Percentiles rank a stretch among this genome's conserved stretches.
These are phyloP conservation scores for Hericium alpestre DNA, from an alignment of 768 basidiomycete genomes.

Conservation along the genomic window DNA sequence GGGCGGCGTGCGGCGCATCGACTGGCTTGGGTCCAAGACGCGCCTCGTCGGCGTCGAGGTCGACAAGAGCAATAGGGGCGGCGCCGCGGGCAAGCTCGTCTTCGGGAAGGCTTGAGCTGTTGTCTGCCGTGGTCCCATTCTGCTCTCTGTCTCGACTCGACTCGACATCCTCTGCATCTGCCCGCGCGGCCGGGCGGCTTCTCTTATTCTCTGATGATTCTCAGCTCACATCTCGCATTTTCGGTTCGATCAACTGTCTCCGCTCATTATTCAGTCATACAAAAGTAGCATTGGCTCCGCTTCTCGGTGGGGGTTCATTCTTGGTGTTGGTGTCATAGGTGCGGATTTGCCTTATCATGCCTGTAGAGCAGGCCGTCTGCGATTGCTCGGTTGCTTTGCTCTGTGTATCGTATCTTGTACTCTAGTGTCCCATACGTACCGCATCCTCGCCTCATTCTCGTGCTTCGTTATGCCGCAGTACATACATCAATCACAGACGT, in stretches of 20 bases:
- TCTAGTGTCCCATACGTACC: not conserved
- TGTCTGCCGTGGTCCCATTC: not conserved
- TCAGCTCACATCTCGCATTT: not conserved
- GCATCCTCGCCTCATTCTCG: not conserved
- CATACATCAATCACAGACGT: no score
- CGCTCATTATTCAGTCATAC: not conserved
- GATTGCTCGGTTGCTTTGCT: not conserved
- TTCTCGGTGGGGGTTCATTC: not conserved
- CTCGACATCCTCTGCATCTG: not conserved
- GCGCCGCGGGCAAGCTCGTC: constrained; percentile 35
- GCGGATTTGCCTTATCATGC: not conserved
- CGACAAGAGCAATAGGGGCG: constrained; percentile 30
- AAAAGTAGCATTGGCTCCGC: not conserved
- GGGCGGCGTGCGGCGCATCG: constrained; percentile 37
- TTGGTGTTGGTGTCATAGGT: not conserved
- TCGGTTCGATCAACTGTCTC: not conserved
- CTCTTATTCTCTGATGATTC: not conserved
- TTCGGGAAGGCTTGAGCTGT: constrained; percentile 30
- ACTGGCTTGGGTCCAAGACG: constrained; percentile 56
- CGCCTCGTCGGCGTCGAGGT: constrained; percentile 52
- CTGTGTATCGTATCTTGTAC: not conserved
- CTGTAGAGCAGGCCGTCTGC: not conserved
- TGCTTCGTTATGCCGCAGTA: no score
- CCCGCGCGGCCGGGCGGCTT: not conserved
- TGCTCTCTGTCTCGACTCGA: not conserved